Percentiles rank a stretch among this genome's conserved stretches.
phyloP scores from a whole-genome alignment of 192 early-diverging fungal species.

The Oehlia diaphana region DNA sequence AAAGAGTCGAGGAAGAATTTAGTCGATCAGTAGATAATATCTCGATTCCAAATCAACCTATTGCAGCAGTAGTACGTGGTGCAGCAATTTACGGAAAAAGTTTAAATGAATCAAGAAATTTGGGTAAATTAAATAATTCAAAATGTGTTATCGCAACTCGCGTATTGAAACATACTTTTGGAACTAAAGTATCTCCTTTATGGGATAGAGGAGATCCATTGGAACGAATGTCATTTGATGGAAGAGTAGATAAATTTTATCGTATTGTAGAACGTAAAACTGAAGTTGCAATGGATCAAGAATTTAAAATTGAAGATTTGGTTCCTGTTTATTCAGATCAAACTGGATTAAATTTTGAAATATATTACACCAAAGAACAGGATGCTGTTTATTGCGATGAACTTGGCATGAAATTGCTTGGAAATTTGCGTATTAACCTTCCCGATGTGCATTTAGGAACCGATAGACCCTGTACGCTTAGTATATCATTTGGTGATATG shows the following conservation, averaged over 20 bases:
- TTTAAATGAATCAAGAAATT: too few species aligned
- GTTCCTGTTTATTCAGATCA: too few species aligned
- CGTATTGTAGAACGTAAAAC: too few species aligned
- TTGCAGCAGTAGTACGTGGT: conserved; percentile 52
- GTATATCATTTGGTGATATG: background rate
- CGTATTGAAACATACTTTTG: too few species aligned
- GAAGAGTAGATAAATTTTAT: too few species aligned
- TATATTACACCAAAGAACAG: background rate
- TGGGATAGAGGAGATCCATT: too few species aligned
- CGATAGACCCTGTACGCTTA: background rate
- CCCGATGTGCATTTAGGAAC: background rate
- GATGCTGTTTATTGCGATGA: background rate
- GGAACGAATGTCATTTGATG: too few species aligned
- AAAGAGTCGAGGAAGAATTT: conserved; percentile 50
- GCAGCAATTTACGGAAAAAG: conserved; percentile 49
- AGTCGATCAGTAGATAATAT: conserved; percentile 39
- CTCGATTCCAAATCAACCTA: conserved; percentile 49
- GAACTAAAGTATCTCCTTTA: too few species aligned
- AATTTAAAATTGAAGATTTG: too few species aligned
- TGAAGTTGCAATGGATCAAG: too few species aligned
- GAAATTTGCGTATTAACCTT: background rate
- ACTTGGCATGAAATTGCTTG: background rate
- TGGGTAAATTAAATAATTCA: too few species aligned
- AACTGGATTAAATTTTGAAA: background rate
- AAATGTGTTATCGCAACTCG: too few species aligned